These are phyloP conservation scores for Puccinia brachypodii DNA, from an alignment of 1,284 basidiomycete genomes.

Conservation along the genomic window DNA sequence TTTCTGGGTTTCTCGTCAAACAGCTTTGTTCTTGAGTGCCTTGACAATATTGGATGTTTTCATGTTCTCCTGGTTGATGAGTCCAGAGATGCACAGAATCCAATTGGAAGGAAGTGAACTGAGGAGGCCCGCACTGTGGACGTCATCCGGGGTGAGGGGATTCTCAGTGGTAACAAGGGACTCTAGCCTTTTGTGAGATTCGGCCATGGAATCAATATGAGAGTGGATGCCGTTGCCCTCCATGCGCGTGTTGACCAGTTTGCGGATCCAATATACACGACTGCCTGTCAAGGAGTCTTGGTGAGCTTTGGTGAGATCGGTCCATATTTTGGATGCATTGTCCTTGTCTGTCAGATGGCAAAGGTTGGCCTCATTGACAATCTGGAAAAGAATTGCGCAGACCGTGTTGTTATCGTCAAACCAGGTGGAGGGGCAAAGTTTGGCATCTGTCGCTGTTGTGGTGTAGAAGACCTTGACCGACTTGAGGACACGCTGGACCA, in stretches of 20 bases:
- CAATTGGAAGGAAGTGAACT: conserved; percentile 4
- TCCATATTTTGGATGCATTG: not conserved
- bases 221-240: not conserved
- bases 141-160: conserved; percentile 9
- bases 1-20: not conserved
- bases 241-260: not conserved
- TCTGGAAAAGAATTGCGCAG: not conserved
- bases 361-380: not conserved
- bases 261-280: conserved; percentile 2
- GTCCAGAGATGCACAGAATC: not conserved
- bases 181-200: not conserved
- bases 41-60: not conserved
- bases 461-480: not conserved
- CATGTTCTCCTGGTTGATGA: conserved; percentile 6
- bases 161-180: not conserved
- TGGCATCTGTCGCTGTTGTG: not conserved
- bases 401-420: not conserved
- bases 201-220: not conserved
- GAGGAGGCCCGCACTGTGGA: not conserved
- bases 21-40: not conserved
- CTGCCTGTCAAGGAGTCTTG: not conserved
- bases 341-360: not conserved
- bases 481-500: not conserved
- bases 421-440: not conserved
- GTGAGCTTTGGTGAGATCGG: not conserved